phyloP scores from a whole-genome alignment of 768 basidiomycete genomes.

The Filobasidium wieringae region DNA sequence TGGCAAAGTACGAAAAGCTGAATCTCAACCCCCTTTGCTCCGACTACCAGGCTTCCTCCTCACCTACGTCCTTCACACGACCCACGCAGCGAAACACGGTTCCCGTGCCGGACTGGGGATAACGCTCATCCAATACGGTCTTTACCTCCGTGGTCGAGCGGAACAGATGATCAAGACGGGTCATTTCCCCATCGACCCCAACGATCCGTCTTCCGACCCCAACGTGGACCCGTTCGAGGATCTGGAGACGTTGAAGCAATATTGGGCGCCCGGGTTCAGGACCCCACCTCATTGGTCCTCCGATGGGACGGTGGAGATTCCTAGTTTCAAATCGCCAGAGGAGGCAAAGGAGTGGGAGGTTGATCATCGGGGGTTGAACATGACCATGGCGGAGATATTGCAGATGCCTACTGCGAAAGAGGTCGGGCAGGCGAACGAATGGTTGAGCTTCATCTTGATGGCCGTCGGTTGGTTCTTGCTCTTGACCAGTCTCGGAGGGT shows the following conservation, averaged over 20 bases:
- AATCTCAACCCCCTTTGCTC: neutral
- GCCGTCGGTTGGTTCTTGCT: constrained; percentile 82
- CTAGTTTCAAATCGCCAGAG: constrained; percentile 20
- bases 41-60: constrained; percentile 44
- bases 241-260: constrained; percentile 25
- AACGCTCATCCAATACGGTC: constrained; percentile 85
- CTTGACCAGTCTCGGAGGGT: constrained; percentile 68
- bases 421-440: constrained; percentile 54
- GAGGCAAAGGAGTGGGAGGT: constrained; percentile 26
- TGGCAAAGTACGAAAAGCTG: neutral
- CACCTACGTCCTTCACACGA: constrained; percentile 71
- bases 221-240: constrained; percentile 1
- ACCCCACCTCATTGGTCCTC: constrained; percentile 4
- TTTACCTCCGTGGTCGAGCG: constrained; percentile 54
- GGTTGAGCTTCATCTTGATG: constrained; percentile 87
- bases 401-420: constrained; percentile 30
- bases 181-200: constrained; percentile 26
- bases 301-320: constrained; percentile 5
- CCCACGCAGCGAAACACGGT: constrained; percentile 87
- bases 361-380: constrained; percentile 22
- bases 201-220: constrained; percentile 9
- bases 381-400: constrained; percentile 26
- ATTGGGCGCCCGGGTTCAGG: constrained; percentile 17
- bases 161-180: constrained; percentile 35
- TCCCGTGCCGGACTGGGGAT: constrained; percentile 90